Evolutionary conservation across 2,329 filamentous ascomycete genomes (phyloP).

Genomic region (Orbilia blumenaviensis): DNA sequence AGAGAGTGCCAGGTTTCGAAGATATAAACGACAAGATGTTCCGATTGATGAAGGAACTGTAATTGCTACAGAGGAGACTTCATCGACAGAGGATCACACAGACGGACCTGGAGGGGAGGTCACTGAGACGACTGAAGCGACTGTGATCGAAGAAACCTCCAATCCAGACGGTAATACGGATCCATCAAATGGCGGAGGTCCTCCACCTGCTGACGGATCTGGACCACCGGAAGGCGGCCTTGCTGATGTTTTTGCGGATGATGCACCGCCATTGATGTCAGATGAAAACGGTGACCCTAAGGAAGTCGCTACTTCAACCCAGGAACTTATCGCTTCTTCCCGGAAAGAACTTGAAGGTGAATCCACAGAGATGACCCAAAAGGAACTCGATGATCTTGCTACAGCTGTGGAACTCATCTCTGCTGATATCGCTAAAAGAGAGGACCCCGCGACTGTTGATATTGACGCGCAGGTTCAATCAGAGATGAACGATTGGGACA

Average conservation of each 20-base stretch:
- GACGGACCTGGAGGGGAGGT: background rate
- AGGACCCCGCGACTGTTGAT: constrained; percentile 6
- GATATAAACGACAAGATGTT: constrained; percentile 17
- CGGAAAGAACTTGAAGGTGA: background rate
- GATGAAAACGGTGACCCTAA: constrained; percentile 4
- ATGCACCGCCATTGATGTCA: background rate
- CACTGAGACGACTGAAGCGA: background rate
- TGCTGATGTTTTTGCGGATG: background rate
- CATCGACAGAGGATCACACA: background rate
- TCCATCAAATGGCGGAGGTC: background rate
- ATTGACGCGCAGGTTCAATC: background rate
- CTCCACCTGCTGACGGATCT: background rate
- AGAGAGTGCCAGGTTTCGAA: background rate
- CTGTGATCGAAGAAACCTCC: background rate
- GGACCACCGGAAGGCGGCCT: background rate
- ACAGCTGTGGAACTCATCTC: background rate
- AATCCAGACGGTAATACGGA: background rate
- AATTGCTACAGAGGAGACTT: background rate
- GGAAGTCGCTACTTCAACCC: background rate
- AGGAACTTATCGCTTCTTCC: constrained; percentile 6
- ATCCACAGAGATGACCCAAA: background rate
- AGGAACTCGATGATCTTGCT: background rate
- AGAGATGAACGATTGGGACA: background rate
- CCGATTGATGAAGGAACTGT: background rate
- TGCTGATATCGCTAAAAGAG: background rate